These are phyloP conservation scores for Butyriboletus appendiculatus DNA, from an alignment of 1,284 basidiomycete species.

Conservation along the genomic window DNA sequence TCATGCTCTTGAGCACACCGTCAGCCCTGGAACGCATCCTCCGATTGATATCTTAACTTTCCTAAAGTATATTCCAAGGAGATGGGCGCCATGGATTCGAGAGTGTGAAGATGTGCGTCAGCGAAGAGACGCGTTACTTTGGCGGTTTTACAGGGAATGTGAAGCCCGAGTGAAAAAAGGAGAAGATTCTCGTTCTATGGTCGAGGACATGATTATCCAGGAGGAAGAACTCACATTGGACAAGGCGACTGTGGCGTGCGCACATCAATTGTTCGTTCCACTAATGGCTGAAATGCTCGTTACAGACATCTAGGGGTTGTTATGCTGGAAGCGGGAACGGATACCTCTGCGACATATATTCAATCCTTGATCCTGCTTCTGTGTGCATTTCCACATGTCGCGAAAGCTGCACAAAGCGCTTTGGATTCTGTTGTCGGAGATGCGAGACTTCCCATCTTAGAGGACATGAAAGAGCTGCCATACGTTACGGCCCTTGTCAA, in stretches of 20 bases:
- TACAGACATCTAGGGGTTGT: constrained; percentile 2
- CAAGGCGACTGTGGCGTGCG: constrained; percentile 4
- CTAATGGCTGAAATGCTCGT: background rate
- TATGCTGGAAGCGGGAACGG: constrained; percentile 6
- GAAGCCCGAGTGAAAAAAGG: background rate
- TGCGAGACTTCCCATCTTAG: constrained; percentile 2
- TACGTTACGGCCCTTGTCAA: constrained; percentile 4
- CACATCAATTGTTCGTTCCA: background rate
- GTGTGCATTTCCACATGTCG: constrained; percentile 4
- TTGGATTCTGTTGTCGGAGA: constrained; percentile 8
- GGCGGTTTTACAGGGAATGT: constrained; percentile 4
- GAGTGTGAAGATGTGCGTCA: constrained; percentile 5
- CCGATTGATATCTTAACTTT: constrained; percentile 5
- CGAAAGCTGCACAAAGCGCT: constrained; percentile 1
- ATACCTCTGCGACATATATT: constrained; percentile 6
- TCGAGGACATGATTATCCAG: background rate
- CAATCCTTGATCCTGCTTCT: constrained; percentile 6
- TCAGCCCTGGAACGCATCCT: constrained; percentile 3
- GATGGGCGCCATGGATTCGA: constrained; percentile 4
- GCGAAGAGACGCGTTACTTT: constrained; percentile 3
- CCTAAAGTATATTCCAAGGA: constrained; percentile 5
- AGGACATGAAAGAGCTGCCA: constrained; percentile 4
- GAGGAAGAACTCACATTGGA: background rate
- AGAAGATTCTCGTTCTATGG: constrained; percentile 2
- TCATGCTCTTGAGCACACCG: constrained; percentile 3